These are phyloP conservation scores for Periconia sp. DNA, from an alignment of 2,329 filamentous ascomycete species.

Conservation along the genomic window DNA sequence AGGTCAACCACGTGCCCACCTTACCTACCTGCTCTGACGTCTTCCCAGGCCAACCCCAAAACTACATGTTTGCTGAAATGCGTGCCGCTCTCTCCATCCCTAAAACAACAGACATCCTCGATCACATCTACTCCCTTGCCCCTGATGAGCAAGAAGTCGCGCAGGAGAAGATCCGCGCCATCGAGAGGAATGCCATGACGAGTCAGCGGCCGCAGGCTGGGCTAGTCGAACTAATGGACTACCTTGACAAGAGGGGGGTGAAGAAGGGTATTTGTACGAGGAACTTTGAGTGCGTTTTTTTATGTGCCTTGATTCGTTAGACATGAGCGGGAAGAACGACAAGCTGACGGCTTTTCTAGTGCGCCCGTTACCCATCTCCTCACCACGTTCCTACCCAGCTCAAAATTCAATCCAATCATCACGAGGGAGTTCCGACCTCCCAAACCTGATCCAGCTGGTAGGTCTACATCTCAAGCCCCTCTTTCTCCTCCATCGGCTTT, in stretches of 20 bases:
- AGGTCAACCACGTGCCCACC: neutral
- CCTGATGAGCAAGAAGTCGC: slow-evolving; percentile 66
- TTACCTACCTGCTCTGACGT: neutral
- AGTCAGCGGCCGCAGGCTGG: slow-evolving; percentile 83
- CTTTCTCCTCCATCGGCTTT: too few species aligned
- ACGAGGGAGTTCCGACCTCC: slow-evolving; percentile 83
- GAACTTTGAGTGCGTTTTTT: slow-evolving; percentile 71
- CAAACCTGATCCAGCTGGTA: slow-evolving; percentile 86
- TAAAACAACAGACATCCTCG: slow-evolving; percentile 80
- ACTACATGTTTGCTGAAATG: slow-evolving; percentile 96
- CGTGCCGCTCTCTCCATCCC: slow-evolving; percentile 73
- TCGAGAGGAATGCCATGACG: slow-evolving; percentile 83
- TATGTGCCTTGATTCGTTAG: slow-evolving; percentile 11
- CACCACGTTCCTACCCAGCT: slow-evolving; percentile 71
- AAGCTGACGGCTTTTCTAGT: too few species aligned
- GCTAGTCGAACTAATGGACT: slow-evolving; percentile 77
- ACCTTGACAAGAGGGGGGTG: slow-evolving; percentile 71
- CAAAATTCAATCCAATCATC: slow-evolving; percentile 77
- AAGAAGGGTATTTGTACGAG: slow-evolving; percentile 89
- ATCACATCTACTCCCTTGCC: slow-evolving; percentile 81
- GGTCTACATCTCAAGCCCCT: too few species aligned
- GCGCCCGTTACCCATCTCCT: slow-evolving; percentile 77
- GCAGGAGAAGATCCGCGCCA: slow-evolving; percentile 73
- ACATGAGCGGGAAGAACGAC: neutral
- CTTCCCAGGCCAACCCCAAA: slow-evolving; percentile 77